Conservation (phyloP, 192 early-diverging fungal genomes). For the Anaeromyces robustus region DNA sequence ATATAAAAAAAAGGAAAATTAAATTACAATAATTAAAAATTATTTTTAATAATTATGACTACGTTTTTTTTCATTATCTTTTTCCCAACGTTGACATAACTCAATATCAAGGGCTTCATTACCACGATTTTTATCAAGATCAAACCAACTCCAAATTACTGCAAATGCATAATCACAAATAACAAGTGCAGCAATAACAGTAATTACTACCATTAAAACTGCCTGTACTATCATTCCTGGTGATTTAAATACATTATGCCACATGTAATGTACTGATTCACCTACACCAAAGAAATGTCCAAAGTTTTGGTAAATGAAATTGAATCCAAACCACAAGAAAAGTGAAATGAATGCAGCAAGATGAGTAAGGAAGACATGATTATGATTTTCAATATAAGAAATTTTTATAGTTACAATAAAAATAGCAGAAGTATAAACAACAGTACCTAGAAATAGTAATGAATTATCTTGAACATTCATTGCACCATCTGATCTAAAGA, state of each 20-base stretch:
- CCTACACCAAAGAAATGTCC: neutral
- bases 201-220: neutral
- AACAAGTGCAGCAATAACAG: neutral
- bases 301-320: slow-evolving; percentile 24
- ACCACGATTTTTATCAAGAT: neutral
- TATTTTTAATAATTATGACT: neutral
- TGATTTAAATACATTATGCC: neutral
- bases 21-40: no score
- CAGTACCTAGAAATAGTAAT: slow-evolving; percentile 24
- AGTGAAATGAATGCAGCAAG: slow-evolving; percentile 33
- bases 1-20: no score
- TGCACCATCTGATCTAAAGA: neutral
- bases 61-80: neutral
- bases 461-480: neutral
- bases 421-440: slow-evolving; percentile 41
- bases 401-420: slow-evolving; percentile 54
- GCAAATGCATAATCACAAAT: neutral
- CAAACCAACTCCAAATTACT: neutral
- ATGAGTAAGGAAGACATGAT: slow-evolving; percentile 43
- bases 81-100: neutral
- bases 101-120: neutral
- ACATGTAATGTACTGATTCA: neutral
- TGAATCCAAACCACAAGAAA: slow-evolving; percentile 43
- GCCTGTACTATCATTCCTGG: neutral
- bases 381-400: slow-evolving; percentile 50